A percentile compares a stretch with the other conserved stretches of the same genome.
Evolutionary conservation across 225 moss, liverwort and hornwort genomes (phyloP).

Genomic region (Bryum argenteum): DNA sequence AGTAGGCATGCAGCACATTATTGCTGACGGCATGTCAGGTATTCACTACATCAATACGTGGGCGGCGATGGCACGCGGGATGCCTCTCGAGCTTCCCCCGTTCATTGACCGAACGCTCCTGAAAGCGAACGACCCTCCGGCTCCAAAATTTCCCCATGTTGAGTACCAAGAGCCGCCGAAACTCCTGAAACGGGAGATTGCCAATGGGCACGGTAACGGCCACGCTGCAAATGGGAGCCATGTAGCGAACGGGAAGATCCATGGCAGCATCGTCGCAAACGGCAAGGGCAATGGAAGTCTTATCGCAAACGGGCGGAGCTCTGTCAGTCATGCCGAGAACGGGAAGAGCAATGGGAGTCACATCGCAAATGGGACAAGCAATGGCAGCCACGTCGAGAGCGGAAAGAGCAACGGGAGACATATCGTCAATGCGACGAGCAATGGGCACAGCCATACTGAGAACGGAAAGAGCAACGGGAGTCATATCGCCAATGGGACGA

Average conservation of each 20-base stretch:
- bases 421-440: neutral
- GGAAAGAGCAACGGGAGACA: neutral
- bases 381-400: neutral
- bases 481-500: neutral
- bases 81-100: constrained; percentile 58
- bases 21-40: constrained; percentile 97
- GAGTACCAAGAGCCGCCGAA: constrained; percentile 77
- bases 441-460: neutral
- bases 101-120: constrained; percentile 79
- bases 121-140: constrained; percentile 64
- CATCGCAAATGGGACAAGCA: neutral
- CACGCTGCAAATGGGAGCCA: neutral
- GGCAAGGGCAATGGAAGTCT: neutral
- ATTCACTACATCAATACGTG: constrained; percentile 92
- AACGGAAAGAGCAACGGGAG: neutral
- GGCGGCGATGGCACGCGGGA: constrained; percentile 73
- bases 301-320: neutral
- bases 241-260: neutral
- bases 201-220: constrained; percentile 15
- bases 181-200: constrained; percentile 26
- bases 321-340: neutral
- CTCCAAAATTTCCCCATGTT: constrained; percentile 65
- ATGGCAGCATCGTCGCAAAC: neutral
- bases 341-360: constrained; percentile 9
- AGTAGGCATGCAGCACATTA: constrained; percentile 94